Base-by-base conservation (phyloP, 1,139 yeast genomes). In the Yamadazyma atlantica region DNA sequence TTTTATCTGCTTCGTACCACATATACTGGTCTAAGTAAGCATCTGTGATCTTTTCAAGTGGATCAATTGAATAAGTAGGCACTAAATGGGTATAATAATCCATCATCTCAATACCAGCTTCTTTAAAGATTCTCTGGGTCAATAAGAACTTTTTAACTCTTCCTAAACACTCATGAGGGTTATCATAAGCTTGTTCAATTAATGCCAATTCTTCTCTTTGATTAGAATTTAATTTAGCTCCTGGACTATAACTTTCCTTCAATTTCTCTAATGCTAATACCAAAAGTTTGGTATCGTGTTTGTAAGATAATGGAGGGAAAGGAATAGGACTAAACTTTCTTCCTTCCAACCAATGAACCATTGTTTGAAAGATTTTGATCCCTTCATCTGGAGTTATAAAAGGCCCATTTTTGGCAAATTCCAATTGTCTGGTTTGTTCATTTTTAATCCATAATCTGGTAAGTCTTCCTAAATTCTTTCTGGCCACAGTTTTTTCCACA, bases 101-200 rank as follows among this genome's bases (percentile, higher is more conserved):
- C 83, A 86, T 82, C 95, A 94, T 85, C 39, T 89, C 94, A 29
- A 94, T 58, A 1, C 84, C 82, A 2, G 84, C 89, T 45, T 94
- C 97, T 55, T 89, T 90, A 64, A 92, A 94, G 9, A 88, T 94
- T 44, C 98, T 73, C 58, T 90, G 97, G 0, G 97, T 87, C 41
- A 90, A 66, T 32, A 94, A 62, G 36, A 83, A 81, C 50, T 86
- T 84, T 61, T 92, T 94, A 40, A 92, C 77, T 45, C 96, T 77
- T 13, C 85, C 85, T 42, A 94, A 69, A 45, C 92, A 85, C 55
- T 92, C 97, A 57, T 89, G 96, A 0, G 99, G 99, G 49, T 88
- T 88, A 53, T 92, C 99, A 57, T 88, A 92, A 0, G 97, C 97
- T 54, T 89, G 96, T 55, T 94, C 98, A 37, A 94, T 89, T 45